phyloP scores from a whole-genome alignment of 352 stramenopile genomes.

The Pythium oligandrum region DNA sequence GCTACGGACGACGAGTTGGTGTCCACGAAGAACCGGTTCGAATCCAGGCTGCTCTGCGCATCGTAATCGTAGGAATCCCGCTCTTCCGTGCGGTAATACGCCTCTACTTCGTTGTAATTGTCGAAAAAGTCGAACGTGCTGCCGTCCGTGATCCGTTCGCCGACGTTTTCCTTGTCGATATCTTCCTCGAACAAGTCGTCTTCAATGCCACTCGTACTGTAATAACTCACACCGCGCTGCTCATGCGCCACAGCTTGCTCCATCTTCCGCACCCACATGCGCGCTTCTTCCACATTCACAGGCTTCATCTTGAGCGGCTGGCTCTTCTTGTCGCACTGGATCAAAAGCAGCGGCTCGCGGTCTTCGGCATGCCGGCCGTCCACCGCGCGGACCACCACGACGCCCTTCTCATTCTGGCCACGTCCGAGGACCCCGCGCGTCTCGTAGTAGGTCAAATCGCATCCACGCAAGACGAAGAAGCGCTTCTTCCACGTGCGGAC shows the following conservation, averaged over 20 bases:
- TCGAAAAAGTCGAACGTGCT: neutral
- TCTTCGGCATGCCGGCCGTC: conserved; percentile 28
- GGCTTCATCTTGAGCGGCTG: conserved; percentile 70
- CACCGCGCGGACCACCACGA: conserved; percentile 45
- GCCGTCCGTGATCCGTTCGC: neutral
- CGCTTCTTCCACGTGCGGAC: conserved; percentile 68
- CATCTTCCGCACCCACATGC: conserved; percentile 41
- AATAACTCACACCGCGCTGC: neutral
- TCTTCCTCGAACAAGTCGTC: neutral
- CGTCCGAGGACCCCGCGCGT: conserved; percentile 29
- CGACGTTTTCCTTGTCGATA: neutral
- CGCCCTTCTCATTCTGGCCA: conserved; percentile 55
- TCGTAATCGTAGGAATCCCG: neutral
- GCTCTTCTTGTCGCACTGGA: conserved; percentile 42
- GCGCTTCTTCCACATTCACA: conserved; percentile 40
- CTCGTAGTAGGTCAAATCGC: conserved; percentile 56
- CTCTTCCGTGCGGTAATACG: neutral
- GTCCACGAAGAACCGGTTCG: neutral
- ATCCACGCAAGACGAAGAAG: conserved; percentile 61
- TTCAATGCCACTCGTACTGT: neutral
- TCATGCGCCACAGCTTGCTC: conserved; percentile 27
- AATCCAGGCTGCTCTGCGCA: too few relatives aligned
- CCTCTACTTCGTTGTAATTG: neutral
- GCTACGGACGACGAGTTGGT: neutral
- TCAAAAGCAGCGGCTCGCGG: conserved; percentile 46